Evolutionary conservation across 345 rosid species (phyloP).

Genomic region (Pelargonium nanum): DNA sequence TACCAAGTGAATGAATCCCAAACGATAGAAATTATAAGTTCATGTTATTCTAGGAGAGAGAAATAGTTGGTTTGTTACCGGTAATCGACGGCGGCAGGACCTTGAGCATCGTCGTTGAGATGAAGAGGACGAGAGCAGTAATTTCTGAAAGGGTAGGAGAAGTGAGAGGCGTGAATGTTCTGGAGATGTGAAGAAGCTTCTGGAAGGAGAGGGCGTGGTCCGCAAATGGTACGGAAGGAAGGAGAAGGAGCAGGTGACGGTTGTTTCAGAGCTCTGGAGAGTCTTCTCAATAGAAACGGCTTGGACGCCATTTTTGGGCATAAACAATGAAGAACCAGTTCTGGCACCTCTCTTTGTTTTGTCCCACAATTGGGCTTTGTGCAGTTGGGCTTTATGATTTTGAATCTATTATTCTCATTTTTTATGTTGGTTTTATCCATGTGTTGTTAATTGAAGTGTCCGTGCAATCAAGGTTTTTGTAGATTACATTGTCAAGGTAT

Average conservation of each 20-base stretch:
- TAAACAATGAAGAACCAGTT: background rate
- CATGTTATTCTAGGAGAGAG: background rate
- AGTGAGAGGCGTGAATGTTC: background rate
- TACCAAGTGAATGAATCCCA: background rate
- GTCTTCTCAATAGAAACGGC: background rate
- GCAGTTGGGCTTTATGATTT: too few species aligned
- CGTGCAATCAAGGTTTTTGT: too few species aligned
- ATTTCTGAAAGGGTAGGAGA: conserved; percentile 21
- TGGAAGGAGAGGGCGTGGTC: background rate
- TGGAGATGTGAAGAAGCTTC: background rate
- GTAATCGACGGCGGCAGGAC: conserved; percentile 46
- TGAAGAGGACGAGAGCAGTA: conserved; percentile 34
- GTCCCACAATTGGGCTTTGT: background rate
- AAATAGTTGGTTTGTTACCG: conserved; percentile 17
- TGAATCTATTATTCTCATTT: too few species aligned
- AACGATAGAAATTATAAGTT: background rate
- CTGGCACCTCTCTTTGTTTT: background rate
- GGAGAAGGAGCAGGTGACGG: background rate
- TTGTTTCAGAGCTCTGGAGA: background rate
- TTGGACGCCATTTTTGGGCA: background rate
- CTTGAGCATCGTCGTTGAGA: conserved; percentile 19
- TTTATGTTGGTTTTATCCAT: too few species aligned
- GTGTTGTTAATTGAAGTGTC: too few species aligned
- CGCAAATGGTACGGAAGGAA: background rate
- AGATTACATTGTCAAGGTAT: too few species aligned